Percentiles rank a stretch among this genome's conserved stretches.
Evolutionary conservation across 306 rosid genomes (phyloP).

Genomic region (Dryas alaskensis): DNA sequence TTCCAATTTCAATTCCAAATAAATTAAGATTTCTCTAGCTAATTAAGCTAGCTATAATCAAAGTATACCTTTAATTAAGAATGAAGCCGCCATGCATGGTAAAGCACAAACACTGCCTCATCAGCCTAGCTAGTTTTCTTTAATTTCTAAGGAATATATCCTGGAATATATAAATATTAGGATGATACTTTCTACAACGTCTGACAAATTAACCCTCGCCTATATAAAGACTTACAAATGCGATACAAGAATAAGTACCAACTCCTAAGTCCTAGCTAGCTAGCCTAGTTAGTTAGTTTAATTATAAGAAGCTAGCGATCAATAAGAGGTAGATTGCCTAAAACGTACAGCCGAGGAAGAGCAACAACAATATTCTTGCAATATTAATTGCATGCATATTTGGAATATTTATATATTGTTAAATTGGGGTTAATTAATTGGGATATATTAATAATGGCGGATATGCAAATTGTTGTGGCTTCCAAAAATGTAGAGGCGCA

Average conservation of each 20-base stretch:
- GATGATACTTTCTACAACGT: conserved; percentile 8
- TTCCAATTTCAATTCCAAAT: too few relatives aligned
- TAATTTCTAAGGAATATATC: conserved; percentile 17
- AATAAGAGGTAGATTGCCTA: too few relatives aligned
- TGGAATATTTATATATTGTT: not conserved
- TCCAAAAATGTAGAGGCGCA: conserved; percentile 71
- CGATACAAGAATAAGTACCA: not conserved
- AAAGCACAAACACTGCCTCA: not conserved
- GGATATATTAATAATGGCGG: conserved; percentile 35
- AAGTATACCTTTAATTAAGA: not conserved
- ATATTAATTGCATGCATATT: not conserved
- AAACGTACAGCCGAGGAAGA: not conserved
- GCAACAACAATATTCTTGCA: not conserved
- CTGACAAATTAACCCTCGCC: conserved; percentile 12
- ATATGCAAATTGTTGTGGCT: conserved; percentile 69
- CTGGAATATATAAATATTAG: conserved; percentile 7
- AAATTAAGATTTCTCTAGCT: conserved; percentile 20
- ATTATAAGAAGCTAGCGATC: too few relatives aligned
- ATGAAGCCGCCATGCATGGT: not conserved
- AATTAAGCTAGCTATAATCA: conserved; percentile 29
- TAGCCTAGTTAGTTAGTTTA: too few relatives aligned
- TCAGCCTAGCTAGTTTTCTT: conserved; percentile 3
- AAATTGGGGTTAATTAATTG: not conserved
- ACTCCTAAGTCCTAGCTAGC: too few relatives aligned
- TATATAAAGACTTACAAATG: conserved; percentile 24